Conservation (phyloP, 2,329 filamentous ascomycete species). For the Orbilia javanica region DNA sequence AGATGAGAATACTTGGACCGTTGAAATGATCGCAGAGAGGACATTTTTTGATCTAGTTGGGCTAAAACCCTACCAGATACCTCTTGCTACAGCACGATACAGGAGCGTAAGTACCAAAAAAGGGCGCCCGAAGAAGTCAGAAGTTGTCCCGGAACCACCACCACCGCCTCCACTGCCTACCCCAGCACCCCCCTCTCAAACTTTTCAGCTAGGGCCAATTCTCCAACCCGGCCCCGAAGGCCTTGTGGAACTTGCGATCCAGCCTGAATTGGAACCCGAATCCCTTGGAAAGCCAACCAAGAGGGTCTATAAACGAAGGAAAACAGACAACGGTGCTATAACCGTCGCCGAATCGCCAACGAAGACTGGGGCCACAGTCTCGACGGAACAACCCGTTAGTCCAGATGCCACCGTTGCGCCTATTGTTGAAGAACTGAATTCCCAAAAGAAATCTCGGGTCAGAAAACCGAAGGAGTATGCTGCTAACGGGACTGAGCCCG, state of each 20-base stretch:
- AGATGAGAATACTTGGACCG: conserved; percentile 49
- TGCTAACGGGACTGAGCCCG: background rate
- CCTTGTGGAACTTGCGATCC: conserved; percentile 23
- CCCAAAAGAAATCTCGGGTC: conserved; percentile 6
- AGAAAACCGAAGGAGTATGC: conserved; percentile 26
- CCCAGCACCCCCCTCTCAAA: background rate
- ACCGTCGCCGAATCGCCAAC: background rate
- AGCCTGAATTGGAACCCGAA: background rate
- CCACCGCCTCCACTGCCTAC: background rate
- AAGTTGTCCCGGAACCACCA: conserved; percentile 1
- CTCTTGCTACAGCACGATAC: conserved; percentile 46
- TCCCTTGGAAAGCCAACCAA: conserved; percentile 14
- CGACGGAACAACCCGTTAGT: conserved; percentile 9
- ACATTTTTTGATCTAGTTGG: conserved; percentile 49
- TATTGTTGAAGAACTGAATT: background rate
- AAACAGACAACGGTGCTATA: background rate
- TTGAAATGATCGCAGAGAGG: conserved; percentile 52
- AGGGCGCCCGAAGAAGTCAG: conserved; percentile 38
- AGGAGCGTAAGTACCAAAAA: conserved; percentile 29
- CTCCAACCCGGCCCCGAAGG: conserved; percentile 47
- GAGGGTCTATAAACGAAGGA: conserved; percentile 36
- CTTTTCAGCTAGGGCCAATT: conserved; percentile 37
- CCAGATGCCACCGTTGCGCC: background rate
- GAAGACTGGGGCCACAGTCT: no score
- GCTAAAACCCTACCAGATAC: conserved; percentile 50